phyloP scores from a whole-genome alignment of 75 land plant species.

The Sequoia sempervirens region DNA sequence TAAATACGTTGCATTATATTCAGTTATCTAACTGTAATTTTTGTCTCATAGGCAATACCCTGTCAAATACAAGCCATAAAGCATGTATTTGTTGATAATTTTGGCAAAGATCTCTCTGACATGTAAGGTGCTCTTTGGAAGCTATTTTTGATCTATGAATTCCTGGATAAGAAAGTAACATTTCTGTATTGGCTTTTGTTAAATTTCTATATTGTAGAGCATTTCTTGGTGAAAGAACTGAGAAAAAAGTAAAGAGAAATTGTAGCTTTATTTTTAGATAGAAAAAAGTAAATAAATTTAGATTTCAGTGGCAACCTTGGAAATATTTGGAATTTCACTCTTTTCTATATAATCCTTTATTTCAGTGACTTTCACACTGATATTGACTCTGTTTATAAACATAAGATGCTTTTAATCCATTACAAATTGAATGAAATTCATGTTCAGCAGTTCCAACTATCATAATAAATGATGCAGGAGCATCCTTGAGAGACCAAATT shows the following conservation, averaged over 20 bases:
- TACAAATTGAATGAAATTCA: not conserved
- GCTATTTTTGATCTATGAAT: not conserved
- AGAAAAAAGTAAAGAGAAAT: not conserved
- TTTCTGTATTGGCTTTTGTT: not conserved
- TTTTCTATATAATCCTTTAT: not conserved
- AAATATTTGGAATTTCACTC: not conserved
- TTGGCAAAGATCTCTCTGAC: conserved; percentile 55
- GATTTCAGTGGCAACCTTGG: not conserved
- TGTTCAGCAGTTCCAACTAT: not conserved
- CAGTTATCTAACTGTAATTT: conserved; percentile 1
- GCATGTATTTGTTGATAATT: conserved; percentile 50
- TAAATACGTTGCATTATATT: conserved; percentile 9
- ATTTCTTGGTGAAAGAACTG: not conserved
- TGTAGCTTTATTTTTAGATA: not conserved
- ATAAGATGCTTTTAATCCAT: not conserved
- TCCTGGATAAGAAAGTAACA: not conserved
- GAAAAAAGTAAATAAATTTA: not conserved
- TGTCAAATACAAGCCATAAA: conserved; percentile 53
- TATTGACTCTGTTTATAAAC: not conserved
- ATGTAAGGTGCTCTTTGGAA: conserved; percentile 45
- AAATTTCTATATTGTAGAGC: not conserved
- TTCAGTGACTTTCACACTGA: not conserved
- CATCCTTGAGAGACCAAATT: not conserved
- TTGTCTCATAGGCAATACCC: conserved; percentile 53
- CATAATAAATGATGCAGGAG: not conserved